These are phyloP conservation scores for Plantago lanceolata DNA, from an alignment of 305 asterid genomes.

Conservation along the genomic window DNA sequence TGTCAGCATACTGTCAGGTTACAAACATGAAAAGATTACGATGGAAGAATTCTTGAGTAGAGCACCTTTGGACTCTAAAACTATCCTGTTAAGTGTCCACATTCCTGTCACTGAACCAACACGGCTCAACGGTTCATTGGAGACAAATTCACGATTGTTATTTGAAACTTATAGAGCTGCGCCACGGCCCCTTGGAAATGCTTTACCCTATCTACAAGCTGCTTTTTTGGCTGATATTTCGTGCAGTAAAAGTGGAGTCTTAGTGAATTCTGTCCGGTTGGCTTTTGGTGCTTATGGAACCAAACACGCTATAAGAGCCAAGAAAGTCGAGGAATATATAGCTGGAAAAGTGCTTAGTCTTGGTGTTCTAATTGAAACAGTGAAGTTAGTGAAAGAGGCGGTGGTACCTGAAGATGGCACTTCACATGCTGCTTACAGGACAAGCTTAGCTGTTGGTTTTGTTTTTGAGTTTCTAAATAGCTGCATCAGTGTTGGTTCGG, in stretches of 20 bases:
- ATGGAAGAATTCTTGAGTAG: constrained; percentile 64
- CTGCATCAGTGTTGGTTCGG: constrained; percentile 26
- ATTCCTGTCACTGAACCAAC: constrained; percentile 47
- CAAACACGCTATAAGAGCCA: constrained; percentile 47
- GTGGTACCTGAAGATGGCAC: constrained; percentile 60
- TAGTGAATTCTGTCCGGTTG: constrained; percentile 32
- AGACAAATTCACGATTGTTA: constrained; percentile 36
- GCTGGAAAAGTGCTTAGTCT: constrained; percentile 39
- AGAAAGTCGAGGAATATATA: constrained; percentile 51
- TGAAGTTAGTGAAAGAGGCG: constrained; percentile 47
- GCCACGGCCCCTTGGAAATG: constrained; percentile 88
- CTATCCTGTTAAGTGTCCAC: constrained; percentile 55
- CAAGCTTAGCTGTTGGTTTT: constrained; percentile 67
- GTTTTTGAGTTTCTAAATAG: constrained; percentile 61
- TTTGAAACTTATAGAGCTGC: constrained; percentile 78
- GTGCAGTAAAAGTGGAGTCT: constrained; percentile 28
- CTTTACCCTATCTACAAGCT: constrained; percentile 79
- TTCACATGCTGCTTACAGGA: constrained; percentile 57
- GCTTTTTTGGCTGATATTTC: constrained; percentile 76
- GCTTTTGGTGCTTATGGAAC: constrained; percentile 67
- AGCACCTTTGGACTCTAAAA: constrained; percentile 47
- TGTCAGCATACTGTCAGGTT: constrained; percentile 42
- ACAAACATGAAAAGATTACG: constrained; percentile 35
- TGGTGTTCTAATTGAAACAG: constrained; percentile 45
- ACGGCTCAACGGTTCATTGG: constrained; percentile 21